Evolutionary conservation across 2,329 filamentous ascomycete genomes (phyloP), one percentile per base, ranked within the genome.

Genomic region (Cercospora brassicicola): DNA sequence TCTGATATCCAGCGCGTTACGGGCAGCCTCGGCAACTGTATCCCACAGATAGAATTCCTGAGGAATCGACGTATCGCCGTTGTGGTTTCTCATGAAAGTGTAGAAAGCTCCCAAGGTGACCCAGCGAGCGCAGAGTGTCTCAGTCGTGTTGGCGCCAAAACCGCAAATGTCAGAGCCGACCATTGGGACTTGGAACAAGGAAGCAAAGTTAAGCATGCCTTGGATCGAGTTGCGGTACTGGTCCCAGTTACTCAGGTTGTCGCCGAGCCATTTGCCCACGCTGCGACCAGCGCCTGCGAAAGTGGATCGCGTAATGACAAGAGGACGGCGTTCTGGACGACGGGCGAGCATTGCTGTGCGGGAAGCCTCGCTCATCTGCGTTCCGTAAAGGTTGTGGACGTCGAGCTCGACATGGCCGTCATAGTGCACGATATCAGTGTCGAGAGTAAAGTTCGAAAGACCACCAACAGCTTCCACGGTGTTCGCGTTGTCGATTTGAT

Each of bases 71-170:
- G 79, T 77, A 51, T 84, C 78, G 20, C 83, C 83, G 66, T 90
- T 90, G 80, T 94, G 91, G 77, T 92, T 89, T 67, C 91, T 88
- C 81, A 89, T 92, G 81, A 94, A 93, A 0, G 90, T 88, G 48
- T 85, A 84, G 81, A 93, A 93, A 10, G 90, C 90, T n/a, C 90
- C 90, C 0, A 93, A 84, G 20, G 86, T 85, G 0, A 89, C 87
- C 91, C 91, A 94, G 15, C 91, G 59, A 3, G 90, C 87, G 76
- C 91, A 93, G 6, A 93, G 84, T 56, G 86, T 82, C 76, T 90
- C 87, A 8, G 86, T 90, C 0, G 89, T 88, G 73, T 90, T 86
- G 11, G 82, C 84, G 13, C 83, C 89, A 75, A 91, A 95, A 0
- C 92, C 92, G 74, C 92, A 95, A 0, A 93, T 89, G 72, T 96